Percentiles rank a stretch among this genome's conserved stretches.
These are phyloP conservation scores for Udeniomyces megalosporus DNA, from an alignment of 768 basidiomycete species.

Conservation along the genomic window DNA sequence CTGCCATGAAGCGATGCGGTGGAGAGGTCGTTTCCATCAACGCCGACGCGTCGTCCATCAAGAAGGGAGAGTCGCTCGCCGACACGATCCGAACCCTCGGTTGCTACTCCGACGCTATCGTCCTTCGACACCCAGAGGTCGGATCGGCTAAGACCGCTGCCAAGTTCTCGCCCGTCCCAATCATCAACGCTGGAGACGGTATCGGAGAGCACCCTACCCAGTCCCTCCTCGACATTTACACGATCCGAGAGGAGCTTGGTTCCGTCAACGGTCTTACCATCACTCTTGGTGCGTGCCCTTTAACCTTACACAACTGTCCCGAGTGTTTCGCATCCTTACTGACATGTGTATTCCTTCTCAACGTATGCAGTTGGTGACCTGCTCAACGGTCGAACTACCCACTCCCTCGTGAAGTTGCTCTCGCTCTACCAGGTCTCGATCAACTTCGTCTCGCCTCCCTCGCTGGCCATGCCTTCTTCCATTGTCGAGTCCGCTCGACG, in stretches of 20 bases:
- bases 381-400: constrained; percentile 94
- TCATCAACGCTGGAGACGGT: constrained; percentile 94
- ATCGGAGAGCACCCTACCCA: constrained; percentile 87
- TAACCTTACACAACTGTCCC: not conserved
- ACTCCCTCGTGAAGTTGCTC: constrained; percentile 81
- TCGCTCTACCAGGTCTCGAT: constrained; percentile 82
- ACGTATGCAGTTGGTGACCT: constrained; percentile 57
- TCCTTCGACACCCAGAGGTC: constrained; percentile 82
- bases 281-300: constrained; percentile 28
- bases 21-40: constrained; percentile 81
- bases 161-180: constrained; percentile 84
- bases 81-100: constrained; percentile 89
- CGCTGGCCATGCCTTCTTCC: constrained; percentile 71
- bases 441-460: constrained; percentile 83
- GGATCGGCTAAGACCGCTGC: constrained; percentile 93
- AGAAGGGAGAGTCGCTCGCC: constrained; percentile 81
- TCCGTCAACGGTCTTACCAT: constrained; percentile 93
- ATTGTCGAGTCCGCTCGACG: constrained; percentile 71
- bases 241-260: constrained; percentile 92
- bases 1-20: constrained; percentile 96
- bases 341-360: not conserved
- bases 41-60: constrained; percentile 66
- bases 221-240: constrained; percentile 43
- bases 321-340: no score
- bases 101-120: constrained; percentile 88